Evolutionary conservation across 2,329 filamentous ascomycete genomes (phyloP).

Genomic region (Xylariaceae sp.): DNA sequence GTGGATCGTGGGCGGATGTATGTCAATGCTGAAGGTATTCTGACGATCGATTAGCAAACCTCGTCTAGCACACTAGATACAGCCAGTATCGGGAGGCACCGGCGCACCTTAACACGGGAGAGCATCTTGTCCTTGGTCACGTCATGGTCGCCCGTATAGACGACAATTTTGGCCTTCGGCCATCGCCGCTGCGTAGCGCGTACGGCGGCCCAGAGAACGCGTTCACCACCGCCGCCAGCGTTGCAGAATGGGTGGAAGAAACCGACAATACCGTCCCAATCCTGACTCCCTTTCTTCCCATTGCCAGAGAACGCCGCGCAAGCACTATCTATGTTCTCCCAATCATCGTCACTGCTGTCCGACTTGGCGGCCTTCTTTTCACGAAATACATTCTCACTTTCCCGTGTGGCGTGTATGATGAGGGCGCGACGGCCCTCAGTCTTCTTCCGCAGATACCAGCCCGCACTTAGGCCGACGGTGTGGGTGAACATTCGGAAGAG

Average conservation of each 20-base stretch:
- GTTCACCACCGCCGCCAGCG: constrained; percentile 90
- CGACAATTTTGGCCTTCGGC: constrained; percentile 82
- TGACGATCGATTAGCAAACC: constrained; percentile 30
- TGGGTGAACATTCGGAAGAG: constrained; percentile 34
- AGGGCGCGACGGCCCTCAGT: constrained; percentile 58
- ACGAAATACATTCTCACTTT: constrained; percentile 33
- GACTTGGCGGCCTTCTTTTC: constrained; percentile 30
- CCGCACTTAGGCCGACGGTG: constrained; percentile 40
- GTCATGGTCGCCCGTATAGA: constrained; percentile 95
- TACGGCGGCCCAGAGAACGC: constrained; percentile 94
- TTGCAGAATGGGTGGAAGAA: constrained; percentile 99
- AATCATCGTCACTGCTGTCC: constrained; percentile 52
- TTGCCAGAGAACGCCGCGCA: constrained; percentile 31
- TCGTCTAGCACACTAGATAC: neutral
- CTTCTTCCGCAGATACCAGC: constrained; percentile 59
- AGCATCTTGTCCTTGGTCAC: constrained; percentile 78
- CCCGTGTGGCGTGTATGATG: constrained; percentile 49
- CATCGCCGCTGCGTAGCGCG: constrained; percentile 84
- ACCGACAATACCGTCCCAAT: constrained; percentile 82
- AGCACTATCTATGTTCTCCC: constrained; percentile 62
- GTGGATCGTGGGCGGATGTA: constrained; percentile 75
- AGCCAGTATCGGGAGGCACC: too few species aligned
- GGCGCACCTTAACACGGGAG: constrained; percentile 63
- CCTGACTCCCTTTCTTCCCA: constrained; percentile 41
- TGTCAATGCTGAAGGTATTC: constrained; percentile 86